Base-by-base conservation (phyloP, 441 rosid species). In the Metrosideros polymorpha region DNA sequence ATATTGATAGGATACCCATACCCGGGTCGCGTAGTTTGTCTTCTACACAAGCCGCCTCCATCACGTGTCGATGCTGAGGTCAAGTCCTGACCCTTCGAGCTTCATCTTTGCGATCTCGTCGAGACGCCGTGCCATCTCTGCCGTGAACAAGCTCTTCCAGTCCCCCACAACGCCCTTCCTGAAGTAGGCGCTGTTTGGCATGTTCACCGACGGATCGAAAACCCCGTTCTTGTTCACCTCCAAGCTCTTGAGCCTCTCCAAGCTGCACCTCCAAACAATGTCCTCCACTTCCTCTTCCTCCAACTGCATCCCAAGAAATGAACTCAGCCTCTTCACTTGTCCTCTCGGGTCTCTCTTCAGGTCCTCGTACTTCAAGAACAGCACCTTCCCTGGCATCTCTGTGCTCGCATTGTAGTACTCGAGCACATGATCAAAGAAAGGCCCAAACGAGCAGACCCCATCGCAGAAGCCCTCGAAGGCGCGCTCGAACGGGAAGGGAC, bases 141-240 rank as follows among this genome's bases (percentile, higher is more conserved):
- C 8, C 24, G 91, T 55, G 6, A 89, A 85, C 45, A 35, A 27
- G 29, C 84, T 91, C 84, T 85, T 88, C 92, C 90, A 84, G 45
- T 88, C 91, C 13, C 90, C 91, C 35, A 89, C 88, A 9, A n/a
- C 9, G 43, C 91, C 91, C 8, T 27, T 53, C 87, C 89, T 88
- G 25, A 89, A 89, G 85, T 54, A 88, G 43, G 77, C 39, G 6
- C 57, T 82, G 29, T 84, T 15, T 0, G 86, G 27, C 14, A 83
- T 7, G 4, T 71, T 63, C 17, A 24, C 2, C 82, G 45, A 27
- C 42, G 87, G 87, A 15, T 77, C 86, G 25, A n/a, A n/a, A n/a
- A 35, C 85, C 14, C 90, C 90, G 63, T 7, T 79, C 85, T 47
- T 76, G 55, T 59, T 54, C 5, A 71, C 86, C 84, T 88, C 86